A percentile compares a stretch with the other conserved stretches of the same genome.
These are phyloP conservation scores for Thalassia testudinum DNA, from an alignment of 116 monocot species.

Conservation along the genomic window DNA sequence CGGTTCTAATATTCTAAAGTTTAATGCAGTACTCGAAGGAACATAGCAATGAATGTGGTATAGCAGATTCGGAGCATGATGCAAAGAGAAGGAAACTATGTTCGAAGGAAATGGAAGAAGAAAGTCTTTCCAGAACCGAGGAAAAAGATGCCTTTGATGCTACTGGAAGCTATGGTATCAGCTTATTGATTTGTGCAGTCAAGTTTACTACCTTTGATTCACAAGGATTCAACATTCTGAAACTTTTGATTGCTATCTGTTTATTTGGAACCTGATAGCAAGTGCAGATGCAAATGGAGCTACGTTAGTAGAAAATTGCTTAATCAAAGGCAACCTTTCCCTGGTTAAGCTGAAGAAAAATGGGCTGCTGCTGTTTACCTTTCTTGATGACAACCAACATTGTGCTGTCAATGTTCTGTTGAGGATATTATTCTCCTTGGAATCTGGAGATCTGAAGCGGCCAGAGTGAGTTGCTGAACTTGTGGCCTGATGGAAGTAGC, in stretches of 20 bases:
- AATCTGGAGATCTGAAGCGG: slow-evolving; percentile 31
- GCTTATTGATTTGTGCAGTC: too few relatives aligned
- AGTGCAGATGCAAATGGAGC: slow-evolving; percentile 8
- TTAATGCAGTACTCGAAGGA: neutral
- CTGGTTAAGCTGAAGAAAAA: slow-evolving; percentile 72
- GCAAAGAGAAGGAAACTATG: slow-evolving; percentile 60
- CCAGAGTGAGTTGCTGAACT: slow-evolving; percentile 56
- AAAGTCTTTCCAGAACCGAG: slow-evolving; percentile 7
- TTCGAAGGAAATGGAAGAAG: slow-evolving; percentile 13
- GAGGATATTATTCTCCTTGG: slow-evolving; percentile 39
- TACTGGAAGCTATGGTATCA: slow-evolving; percentile 22
- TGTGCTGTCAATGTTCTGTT: slow-evolving; percentile 31
- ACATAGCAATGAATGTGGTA: neutral
- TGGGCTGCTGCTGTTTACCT: slow-evolving; percentile 74
- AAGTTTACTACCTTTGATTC: too few relatives aligned
- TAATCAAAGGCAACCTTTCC: slow-evolving; percentile 24
- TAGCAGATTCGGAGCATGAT: slow-evolving; percentile 7
- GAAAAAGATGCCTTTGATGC: slow-evolving; percentile 5
- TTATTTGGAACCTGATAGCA: neutral
- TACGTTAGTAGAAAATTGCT: neutral
- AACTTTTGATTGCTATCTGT: neutral
- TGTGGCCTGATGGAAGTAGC: neutral
- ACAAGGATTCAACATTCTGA: neutral
- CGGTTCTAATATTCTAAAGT: too few relatives aligned
- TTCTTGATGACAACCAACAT: slow-evolving; percentile 17